These are phyloP conservation scores for Entoloma clypeatum DNA, from an alignment of 1,284 basidiomycete species.

Conservation along the genomic window DNA sequence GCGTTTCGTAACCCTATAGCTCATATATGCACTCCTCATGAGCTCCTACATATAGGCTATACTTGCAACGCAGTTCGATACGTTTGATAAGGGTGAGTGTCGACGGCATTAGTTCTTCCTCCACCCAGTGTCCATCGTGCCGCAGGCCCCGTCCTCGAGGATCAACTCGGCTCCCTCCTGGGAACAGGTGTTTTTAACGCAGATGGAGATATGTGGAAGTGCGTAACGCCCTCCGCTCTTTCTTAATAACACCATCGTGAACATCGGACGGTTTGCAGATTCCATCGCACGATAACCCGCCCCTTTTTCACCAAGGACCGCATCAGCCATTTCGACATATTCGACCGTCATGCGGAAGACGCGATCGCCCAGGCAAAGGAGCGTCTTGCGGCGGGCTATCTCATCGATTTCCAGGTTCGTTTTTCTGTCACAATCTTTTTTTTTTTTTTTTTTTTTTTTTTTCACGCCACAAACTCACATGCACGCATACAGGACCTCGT, in stretches of 20 bases:
- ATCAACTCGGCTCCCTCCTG: conserved; percentile 36
- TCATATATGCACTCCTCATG: not conserved
- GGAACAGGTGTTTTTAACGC: conserved; percentile 50
- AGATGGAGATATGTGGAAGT: conserved; percentile 45
- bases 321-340: conserved; percentile 44
- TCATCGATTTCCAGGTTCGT: conserved; percentile 41
- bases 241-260: not conserved
- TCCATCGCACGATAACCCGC: conserved; percentile 47
- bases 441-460: no score
- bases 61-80: conserved; percentile 16
- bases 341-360: conserved; percentile 37
- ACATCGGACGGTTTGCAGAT: conserved; percentile 23
- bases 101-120: not conserved
- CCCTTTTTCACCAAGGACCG: conserved; percentile 46
- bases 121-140: not conserved
- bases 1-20: no score
- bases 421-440: not conserved
- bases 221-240: conserved; percentile 8
- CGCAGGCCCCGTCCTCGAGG: conserved; percentile 25
- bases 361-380: conserved; percentile 30
- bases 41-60: conserved; percentile 12
- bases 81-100: conserved; percentile 15
- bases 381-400: conserved; percentile 32
- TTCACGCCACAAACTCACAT: no score
- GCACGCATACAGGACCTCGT: conserved; percentile 44